Percentiles rank a stretch among this genome's conserved stretches.
phyloP scores from a whole-genome alignment of 129 eudicot genomes.

The Tanacetum coccineum region DNA sequence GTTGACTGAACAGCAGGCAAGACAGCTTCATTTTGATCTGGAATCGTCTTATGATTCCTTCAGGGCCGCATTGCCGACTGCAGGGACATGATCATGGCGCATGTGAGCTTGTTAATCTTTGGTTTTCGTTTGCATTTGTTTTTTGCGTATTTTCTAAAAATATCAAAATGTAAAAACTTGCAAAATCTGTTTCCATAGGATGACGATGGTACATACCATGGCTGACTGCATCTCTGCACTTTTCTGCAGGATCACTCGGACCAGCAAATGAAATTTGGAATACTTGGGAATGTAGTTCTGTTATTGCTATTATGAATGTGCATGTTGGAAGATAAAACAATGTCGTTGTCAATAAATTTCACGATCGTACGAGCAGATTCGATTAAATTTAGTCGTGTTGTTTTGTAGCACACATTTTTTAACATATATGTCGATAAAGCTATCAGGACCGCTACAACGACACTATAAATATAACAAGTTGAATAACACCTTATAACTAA shows the following conservation, averaged over 20 bases:
- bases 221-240: too few relatives aligned
- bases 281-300: neutral
- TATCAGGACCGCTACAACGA: too few relatives aligned
- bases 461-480: too few relatives aligned
- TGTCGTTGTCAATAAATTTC: too few relatives aligned
- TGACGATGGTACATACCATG: too few relatives aligned
- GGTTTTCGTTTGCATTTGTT: neutral
- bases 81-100: slow-evolving; percentile 32
- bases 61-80: slow-evolving; percentile 86
- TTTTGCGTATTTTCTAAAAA: neutral
- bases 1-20: slow-evolving; percentile 86
- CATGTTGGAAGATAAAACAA: too few relatives aligned
- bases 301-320: too few relatives aligned
- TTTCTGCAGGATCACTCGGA: neutral
- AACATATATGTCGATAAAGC: too few relatives aligned
- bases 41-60: slow-evolving; percentile 92
- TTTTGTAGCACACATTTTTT: too few relatives aligned
- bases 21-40: slow-evolving; percentile 74
- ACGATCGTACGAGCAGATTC: too few relatives aligned
- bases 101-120: neutral
- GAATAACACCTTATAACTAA: too few relatives aligned
- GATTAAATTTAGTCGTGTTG: too few relatives aligned
- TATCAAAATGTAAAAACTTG: neutral
- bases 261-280: neutral
- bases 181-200: neutral